Evolutionary conservation across 1,284 basidiomycete genomes (phyloP), one percentile per base, ranked within the genome.

Genomic region (Volvariella surrecta): DNA sequence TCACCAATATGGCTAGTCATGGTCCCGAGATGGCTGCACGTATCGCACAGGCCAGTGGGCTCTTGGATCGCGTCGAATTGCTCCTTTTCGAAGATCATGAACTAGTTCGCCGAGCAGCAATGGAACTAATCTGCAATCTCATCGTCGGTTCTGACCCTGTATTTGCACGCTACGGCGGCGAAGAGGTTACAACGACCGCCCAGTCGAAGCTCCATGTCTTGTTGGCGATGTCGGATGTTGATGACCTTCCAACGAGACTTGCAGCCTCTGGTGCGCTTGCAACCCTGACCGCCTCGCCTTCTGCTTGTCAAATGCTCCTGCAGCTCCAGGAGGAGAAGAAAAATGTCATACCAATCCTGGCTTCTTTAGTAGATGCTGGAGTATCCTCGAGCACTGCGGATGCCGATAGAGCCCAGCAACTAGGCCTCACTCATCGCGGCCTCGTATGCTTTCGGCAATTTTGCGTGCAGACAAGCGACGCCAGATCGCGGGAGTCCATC

Each of bases 111-210:
- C 72, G 95, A 45, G 94, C 95, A 0, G 81, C 91, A 1, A 83
- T 83, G 43, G 92, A 99, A 62, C 75, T 98, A n/a, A 68, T 94
- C 1, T 98, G 94, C 70, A 99, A 99, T 61, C 73, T 99, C 19
- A 73, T 92, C 35, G 77, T 72, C 10, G 83, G 83, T 2, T 86
- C 82, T 17, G 84, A 92, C 38, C 64, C 70, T 1, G 78, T 86
- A 2, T 93, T 87, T 58, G 71, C 77, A 48, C 72, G 71, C 48
- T 94, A 88, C 58, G 73, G 74, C 7, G 77, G 74, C 32, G 67
- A 58, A 20, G 54, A 56, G 22, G 56, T 61, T 8, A 52, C 58
- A 2, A 58, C 58, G 13, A 65, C 68, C 18, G 62, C 68, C 0
- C 75, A 70, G 50, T 82, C 84, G 8, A 83, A 82, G 54, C 63